These are phyloP conservation scores for Takakia lepidozioides DNA, from an alignment of 225 moss, liverwort and hornwort genomes.

Conservation along the genomic window DNA sequence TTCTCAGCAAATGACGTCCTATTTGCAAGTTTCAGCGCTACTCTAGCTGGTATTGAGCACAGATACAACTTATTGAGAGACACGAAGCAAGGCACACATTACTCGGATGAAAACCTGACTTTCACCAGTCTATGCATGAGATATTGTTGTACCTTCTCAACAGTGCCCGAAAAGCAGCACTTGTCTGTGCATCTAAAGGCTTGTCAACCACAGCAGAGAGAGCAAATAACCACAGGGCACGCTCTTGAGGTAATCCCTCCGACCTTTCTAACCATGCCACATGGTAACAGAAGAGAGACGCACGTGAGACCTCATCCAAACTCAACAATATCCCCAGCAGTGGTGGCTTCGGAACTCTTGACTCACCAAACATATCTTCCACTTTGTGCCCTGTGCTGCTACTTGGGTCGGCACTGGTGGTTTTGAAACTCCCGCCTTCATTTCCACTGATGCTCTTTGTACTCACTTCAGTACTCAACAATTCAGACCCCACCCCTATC, in stretches of 20 bases:
- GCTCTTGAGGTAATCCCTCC: constrained; percentile 56
- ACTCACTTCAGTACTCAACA: no score
- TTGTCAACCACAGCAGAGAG: constrained; percentile 80
- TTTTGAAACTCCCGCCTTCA: no score
- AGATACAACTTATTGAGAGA: no score
- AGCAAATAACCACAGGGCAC: constrained; percentile 76
- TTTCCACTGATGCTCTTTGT: no score
- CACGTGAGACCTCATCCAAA: constrained; percentile 83
- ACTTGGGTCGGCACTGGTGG: no score
- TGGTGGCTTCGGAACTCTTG: constrained; percentile 48
- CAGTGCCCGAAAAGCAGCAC: constrained; percentile 74
- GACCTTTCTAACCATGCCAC: constrained; percentile 74
- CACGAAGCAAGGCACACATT: no score
- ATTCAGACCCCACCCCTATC: neutral
- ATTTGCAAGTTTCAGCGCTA: no score
- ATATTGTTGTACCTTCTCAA: constrained; percentile 57
- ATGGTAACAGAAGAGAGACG: constrained; percentile 78
- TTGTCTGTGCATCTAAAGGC: constrained; percentile 86
- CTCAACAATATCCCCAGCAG: constrained; percentile 43
- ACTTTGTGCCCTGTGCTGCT: no score
- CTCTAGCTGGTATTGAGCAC: no score
- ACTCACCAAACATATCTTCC: constrained; percentile 8
- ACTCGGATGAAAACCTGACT: no score
- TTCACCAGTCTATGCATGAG: no score
- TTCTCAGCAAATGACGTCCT: no score